Conservation (phyloP, 345 rosid genomes). For the rapeseed (Brassica napus) region DNA sequence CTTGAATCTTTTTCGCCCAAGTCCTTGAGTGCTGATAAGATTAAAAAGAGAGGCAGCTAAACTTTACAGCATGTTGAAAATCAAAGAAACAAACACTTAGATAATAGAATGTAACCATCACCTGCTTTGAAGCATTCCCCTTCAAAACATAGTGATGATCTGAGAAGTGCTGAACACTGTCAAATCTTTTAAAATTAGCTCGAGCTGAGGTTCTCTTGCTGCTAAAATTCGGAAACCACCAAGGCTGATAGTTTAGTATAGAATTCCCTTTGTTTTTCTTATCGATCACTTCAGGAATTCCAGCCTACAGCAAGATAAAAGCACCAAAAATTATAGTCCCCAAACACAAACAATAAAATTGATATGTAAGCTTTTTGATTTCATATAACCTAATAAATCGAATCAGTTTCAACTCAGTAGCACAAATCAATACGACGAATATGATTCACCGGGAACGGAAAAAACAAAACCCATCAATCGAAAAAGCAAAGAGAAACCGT, state of each 20-base stretch:
- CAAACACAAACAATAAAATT: background rate
- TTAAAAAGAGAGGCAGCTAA: background rate
- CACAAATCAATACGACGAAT: background rate
- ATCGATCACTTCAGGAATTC: conserved; percentile 59
- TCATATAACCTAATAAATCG: too few relatives aligned
- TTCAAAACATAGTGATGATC: conserved; percentile 63
- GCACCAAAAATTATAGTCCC: background rate
- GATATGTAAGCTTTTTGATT: too few relatives aligned
- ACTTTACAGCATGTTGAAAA: background rate
- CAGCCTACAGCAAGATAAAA: conserved; percentile 43
- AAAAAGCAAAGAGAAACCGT: background rate
- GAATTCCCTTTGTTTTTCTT: conserved; percentile 64
- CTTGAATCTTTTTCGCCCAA: conserved; percentile 82
- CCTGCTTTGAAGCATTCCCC: conserved; percentile 54
- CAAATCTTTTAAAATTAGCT: conserved; percentile 62
- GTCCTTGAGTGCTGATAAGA: conserved; percentile 51
- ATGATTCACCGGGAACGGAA: background rate
- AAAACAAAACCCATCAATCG: background rate
- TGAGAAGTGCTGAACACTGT: conserved; percentile 62
- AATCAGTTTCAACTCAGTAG: too few relatives aligned
- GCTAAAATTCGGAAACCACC: conserved; percentile 40
- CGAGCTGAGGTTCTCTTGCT: conserved; percentile 22
- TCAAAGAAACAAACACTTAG: background rate
- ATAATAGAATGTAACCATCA: conserved; percentile 9
- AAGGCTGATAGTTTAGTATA: conserved; percentile 54